phyloP scores from a whole-genome alignment of 2,329 filamentous ascomycete species.

The Coniochaeta hoffmannii region DNA sequence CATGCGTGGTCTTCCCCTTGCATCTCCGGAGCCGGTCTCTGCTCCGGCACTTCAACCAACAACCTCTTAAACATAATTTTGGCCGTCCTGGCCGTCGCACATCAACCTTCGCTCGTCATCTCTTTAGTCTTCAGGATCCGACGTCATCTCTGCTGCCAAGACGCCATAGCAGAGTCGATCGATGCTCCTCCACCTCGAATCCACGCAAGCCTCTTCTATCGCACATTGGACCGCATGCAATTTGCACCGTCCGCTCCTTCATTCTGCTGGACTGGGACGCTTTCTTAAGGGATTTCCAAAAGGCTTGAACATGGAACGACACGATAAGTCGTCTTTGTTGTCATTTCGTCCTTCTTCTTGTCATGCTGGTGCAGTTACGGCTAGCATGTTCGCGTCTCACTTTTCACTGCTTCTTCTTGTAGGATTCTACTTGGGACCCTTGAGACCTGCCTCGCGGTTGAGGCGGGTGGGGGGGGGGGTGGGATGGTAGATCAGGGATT shows the following conservation, averaged over 20 bases:
- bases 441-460: neutral
- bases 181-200: neutral
- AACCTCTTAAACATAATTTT: neutral
- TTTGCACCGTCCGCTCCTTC: neutral
- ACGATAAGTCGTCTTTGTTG: neutral
- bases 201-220: neutral
- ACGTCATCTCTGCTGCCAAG: neutral
- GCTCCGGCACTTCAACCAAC: neutral
- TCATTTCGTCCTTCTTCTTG: neutral
- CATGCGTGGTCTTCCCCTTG: neutral
- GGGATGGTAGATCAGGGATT: neutral
- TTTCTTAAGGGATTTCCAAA: neutral
- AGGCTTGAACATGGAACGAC: neutral
- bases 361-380: neutral
- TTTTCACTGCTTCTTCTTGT: neutral
- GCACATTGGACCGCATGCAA: neutral
- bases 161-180: neutral
- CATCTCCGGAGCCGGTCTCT: neutral
- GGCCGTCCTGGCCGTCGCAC: neutral
- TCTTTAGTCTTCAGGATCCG: neutral
- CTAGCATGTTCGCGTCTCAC: neutral
- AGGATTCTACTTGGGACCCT: neutral
- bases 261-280: neutral
- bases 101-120: neutral
- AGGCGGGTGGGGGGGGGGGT: no score